Conservation (phyloP, 2,329 filamentous ascomycete genomes). For the Torrubiellomyces zombiae region DNA sequence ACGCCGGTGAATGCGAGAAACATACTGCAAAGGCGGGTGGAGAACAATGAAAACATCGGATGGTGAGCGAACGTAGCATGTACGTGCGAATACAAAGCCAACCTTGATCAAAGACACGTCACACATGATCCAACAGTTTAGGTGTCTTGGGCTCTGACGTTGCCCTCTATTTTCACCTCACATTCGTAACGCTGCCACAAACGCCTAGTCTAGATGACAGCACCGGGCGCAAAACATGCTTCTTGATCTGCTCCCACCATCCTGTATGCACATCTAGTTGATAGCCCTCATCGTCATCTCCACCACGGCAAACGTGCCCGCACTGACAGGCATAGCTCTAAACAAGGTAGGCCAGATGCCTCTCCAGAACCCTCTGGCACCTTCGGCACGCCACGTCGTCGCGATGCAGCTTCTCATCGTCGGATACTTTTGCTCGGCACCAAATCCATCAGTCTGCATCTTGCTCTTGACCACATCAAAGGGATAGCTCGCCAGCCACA, state of each 20-base stretch:
- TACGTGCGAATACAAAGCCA: no score
- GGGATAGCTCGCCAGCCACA: constrained; percentile 89
- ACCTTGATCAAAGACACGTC: not conserved
- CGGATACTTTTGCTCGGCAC: constrained; percentile 50
- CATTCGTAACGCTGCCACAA: no score
- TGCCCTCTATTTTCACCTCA: no score
- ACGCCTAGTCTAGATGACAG: no score
- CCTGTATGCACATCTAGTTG: constrained; percentile 18
- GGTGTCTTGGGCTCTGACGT: no score
- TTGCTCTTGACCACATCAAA: constrained; percentile 98
- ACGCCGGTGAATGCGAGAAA: constrained; percentile 48
- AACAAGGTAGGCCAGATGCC: constrained; percentile 79
- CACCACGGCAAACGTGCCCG: constrained; percentile 86
- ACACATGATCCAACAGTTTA: not conserved
- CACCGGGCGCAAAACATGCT: no score
- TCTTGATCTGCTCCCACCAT: no score
- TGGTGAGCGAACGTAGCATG: constrained; percentile 11
- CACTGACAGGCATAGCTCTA: constrained; percentile 92
- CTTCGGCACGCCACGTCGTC: constrained; percentile 65
- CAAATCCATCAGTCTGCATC: constrained; percentile 97
- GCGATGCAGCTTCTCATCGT: constrained; percentile 81
- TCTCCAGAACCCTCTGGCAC: constrained; percentile 79
- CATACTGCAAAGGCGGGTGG: constrained; percentile 50
- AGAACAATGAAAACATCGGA: constrained; percentile 33
- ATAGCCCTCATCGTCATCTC: constrained; percentile 50